Conservation (phyloP, 2,329 filamentous ascomycete genomes). For the Trichoderma koningiopsis region DNA sequence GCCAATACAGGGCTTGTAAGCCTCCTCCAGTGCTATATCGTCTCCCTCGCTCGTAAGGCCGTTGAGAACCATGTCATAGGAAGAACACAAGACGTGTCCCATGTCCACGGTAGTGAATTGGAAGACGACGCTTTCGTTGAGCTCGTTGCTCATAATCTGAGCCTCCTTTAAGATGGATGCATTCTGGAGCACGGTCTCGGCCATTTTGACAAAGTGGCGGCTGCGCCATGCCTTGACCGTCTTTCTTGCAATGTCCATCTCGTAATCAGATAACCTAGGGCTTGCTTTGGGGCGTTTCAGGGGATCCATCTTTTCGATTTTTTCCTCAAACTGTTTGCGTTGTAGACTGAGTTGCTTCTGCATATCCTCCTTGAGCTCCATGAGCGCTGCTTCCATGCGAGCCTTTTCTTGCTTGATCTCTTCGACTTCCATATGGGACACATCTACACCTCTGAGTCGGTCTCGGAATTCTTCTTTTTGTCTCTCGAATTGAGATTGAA, state of each 20-base stretch:
- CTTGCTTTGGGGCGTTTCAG: conserved; percentile 62
- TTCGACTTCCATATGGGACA: conserved; percentile 75
- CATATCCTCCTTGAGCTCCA: conserved; percentile 82
- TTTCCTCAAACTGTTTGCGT: conserved; percentile 80
- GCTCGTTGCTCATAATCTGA: conserved; percentile 95
- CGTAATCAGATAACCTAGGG: conserved; percentile 68
- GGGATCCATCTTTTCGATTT: conserved; percentile 74
- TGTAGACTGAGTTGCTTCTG: conserved; percentile 82
- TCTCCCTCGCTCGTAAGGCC: conserved; percentile 83
- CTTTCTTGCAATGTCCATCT: conserved; percentile 69
- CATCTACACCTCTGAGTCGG: conserved; percentile 74
- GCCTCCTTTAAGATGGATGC: conserved; percentile 90
- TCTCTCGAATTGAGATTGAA: conserved; percentile 79
- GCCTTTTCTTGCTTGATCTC: conserved; percentile 81
- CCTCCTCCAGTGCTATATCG: conserved; percentile 77
- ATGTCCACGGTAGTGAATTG: conserved; percentile 91
- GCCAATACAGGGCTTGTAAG: conserved; percentile 86
- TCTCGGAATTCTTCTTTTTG: conserved; percentile 83
- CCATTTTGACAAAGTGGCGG: conserved; percentile 89
- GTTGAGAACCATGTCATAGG: conserved; percentile 94
- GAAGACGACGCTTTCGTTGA: conserved; percentile 90
- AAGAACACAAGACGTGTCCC: conserved; percentile 86
- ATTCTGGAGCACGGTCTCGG: conserved; percentile 85
- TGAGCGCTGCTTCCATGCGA: conserved; percentile 80
- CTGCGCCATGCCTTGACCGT: conserved; percentile 76